These are phyloP conservation scores for Solanum ossicruentum DNA, from an alignment of 257 asterid genomes.

Conservation along the genomic window DNA sequence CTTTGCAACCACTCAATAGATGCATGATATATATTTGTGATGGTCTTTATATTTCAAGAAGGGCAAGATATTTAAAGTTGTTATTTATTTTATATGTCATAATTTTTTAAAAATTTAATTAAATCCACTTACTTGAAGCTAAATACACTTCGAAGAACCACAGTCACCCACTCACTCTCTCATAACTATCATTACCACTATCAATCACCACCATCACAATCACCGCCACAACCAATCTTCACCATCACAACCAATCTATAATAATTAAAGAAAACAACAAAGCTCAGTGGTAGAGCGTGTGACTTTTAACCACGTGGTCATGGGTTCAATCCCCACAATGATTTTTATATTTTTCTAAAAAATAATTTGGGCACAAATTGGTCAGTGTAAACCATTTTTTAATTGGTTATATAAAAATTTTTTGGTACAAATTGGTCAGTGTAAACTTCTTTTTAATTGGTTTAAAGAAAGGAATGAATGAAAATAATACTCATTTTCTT, in stretches of 20 bases:
- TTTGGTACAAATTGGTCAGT: too few species aligned
- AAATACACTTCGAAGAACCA: too few species aligned
- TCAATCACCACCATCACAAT: background rate
- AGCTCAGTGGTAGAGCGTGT: constrained; percentile 97
- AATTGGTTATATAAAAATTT: too few species aligned
- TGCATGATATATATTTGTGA: background rate
- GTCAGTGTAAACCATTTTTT: too few species aligned
- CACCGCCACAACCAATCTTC: background rate
- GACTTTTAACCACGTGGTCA: constrained; percentile 98
- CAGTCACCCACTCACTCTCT: background rate
- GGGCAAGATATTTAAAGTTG: background rate
- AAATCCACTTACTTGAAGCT: too few species aligned
- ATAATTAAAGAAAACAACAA: background rate
- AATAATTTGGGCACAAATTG: too few species aligned
- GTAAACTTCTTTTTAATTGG: background rate
- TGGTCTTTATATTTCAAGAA: background rate
- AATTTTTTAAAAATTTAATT: background rate
- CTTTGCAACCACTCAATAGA: background rate
- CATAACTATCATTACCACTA: background rate
- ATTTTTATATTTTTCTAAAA: too few species aligned
- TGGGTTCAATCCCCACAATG: constrained; percentile 98
- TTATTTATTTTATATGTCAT: background rate
- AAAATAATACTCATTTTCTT: background rate
- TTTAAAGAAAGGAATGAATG: background rate
- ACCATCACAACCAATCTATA: background rate